A percentile compares a stretch with the other conserved stretches of the same genome.
These are phyloP conservation scores for Aspergillus fructus DNA, from an alignment of 2,329 filamentous ascomycete genomes.

Conservation along the genomic window DNA sequence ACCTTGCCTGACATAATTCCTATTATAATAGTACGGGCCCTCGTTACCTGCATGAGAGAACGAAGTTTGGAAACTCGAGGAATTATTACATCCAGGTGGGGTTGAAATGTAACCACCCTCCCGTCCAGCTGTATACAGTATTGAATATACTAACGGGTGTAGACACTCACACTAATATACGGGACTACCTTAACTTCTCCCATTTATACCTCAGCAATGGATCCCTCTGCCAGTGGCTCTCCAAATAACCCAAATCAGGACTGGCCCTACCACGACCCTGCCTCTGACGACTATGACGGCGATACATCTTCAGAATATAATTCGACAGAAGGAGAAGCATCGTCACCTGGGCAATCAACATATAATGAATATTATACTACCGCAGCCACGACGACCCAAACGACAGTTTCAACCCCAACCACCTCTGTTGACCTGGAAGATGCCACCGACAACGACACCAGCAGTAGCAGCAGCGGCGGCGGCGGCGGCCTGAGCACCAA, in stretches of 20 bases:
- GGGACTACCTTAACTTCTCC: background rate
- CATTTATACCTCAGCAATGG: background rate
- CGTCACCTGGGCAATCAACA: no score
- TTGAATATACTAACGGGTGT: background rate
- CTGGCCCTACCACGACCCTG: no score
- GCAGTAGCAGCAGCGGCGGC: background rate
- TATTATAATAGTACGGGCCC: background rate
- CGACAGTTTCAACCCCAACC: background rate
- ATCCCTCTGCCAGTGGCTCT: no score
- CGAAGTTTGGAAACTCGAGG: background rate
- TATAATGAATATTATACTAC: no score
- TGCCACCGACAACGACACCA: background rate
- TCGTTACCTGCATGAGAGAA: background rate
- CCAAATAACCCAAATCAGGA: no score
- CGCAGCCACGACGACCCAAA: background rate
- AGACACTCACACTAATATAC: background rate
- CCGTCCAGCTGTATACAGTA: background rate
- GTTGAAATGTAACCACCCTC: background rate
- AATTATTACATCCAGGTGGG: background rate
- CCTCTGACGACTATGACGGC: no score
- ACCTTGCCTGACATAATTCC: background rate
- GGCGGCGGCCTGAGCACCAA: conserved; percentile 15
- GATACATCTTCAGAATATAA: no score
- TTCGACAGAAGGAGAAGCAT: no score
- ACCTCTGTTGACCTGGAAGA: background rate